Evolutionary conservation across 768 basidiomycete species (phyloP), one percentile per base, ranked within the genome.

Genomic region (Harrya chromipes): DNA sequence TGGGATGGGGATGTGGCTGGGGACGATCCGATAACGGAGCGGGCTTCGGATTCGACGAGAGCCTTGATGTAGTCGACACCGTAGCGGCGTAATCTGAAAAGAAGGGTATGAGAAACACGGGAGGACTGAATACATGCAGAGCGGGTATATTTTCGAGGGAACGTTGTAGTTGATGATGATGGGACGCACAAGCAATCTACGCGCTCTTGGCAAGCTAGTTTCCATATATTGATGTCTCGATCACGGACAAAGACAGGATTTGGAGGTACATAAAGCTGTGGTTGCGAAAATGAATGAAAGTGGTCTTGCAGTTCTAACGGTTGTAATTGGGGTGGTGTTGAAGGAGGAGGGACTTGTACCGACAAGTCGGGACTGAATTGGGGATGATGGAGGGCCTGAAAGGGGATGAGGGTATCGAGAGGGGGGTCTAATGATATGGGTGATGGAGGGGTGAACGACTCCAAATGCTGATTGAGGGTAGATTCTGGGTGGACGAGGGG

Each of bases 171-270:
- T 36, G 47, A 4, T 29, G 29, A 29, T 29, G 29, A 6, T 27
- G 38, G 53, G 21, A 65, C 66, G 56, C 38, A 67, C 66, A 67
- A 41, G 53, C 53, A 67, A 46, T 67, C 66, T 52, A 67, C 66
- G 38, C 66, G 63, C 53, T 67, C 66, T 53, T 69, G 66, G 43
- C 66, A 67, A 13, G 66, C 66, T 14, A 67, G 54, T 52, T 67
- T 67, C 66, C 66, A 67, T 43, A 67, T 67, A 47, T 67, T 67
- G 56, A 69, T 61, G 39, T 67, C 66, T 19, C 66, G 57, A 58
- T 69, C 67, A 23, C 66, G 67, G 46, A 58, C 61, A 41, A 63
- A 56, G 24, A 56, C 56, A 16, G 67, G 67, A 42, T 51, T 50
- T 14, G 59, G 64, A 17, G 61, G 59, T 47, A 64, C 59, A 55